phyloP scores from a whole-genome alignment of 2,329 filamentous ascomycete genomes.

The Coccinonectria pachysandricola region DNA sequence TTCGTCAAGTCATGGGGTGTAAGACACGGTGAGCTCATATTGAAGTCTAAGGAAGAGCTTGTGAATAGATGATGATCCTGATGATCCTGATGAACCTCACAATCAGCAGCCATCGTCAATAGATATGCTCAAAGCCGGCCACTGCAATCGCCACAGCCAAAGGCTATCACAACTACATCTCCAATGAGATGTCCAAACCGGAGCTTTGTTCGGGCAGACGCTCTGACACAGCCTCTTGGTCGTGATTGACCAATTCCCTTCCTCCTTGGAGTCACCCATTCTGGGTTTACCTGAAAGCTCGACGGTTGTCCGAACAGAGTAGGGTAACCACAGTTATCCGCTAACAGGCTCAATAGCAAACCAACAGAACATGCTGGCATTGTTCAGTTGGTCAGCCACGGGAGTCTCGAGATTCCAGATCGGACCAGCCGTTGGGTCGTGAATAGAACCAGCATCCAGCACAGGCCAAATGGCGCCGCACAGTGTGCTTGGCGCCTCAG shows the following conservation, averaged over 20 bases:
- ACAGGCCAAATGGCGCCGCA: too few species aligned
- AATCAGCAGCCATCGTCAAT: constrained; percentile 4
- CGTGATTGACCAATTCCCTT: too few species aligned
- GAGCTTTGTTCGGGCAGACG: constrained; percentile 13
- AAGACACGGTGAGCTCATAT: constrained; percentile 8
- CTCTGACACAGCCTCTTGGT: constrained; percentile 9
- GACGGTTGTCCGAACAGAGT: too few species aligned
- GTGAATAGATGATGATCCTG: constrained; percentile 1
- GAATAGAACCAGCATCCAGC: too few species aligned
- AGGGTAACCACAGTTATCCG: too few species aligned
- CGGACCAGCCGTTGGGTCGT: too few species aligned
- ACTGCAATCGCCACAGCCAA: constrained; percentile 3
- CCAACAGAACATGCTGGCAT: too few species aligned
- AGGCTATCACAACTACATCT: constrained; percentile 5
- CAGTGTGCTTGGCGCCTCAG: constrained; percentile 8
- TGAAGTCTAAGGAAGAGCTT: constrained; percentile 5
- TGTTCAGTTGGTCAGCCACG: constrained; percentile 7
- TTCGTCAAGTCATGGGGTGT: constrained; percentile 5
- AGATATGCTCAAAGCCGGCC: constrained; percentile 8
- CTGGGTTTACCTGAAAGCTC: too few species aligned
- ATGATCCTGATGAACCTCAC: constrained; percentile 2
- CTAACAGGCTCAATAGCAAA: too few species aligned
- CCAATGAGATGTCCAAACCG: constrained; percentile 2
- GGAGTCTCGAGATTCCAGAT: constrained; percentile 7
- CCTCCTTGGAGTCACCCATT: constrained; percentile 4